A percentile compares a stretch with the other conserved stretches of the same genome.
Conservation (phyloP, 2,329 filamentous ascomycete species). For the Eutypa lata region DNA sequence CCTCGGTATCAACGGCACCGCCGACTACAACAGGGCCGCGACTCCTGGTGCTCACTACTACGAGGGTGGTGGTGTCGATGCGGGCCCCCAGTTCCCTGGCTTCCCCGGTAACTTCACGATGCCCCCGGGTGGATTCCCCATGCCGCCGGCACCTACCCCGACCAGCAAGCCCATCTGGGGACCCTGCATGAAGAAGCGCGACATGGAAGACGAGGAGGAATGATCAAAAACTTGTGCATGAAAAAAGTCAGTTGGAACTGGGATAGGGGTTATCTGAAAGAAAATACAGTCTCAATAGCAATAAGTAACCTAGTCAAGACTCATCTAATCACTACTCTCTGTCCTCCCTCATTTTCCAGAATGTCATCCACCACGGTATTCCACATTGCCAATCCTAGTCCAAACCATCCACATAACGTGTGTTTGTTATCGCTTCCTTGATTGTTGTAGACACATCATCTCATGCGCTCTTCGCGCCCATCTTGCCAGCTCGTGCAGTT, state of each 20-base stretch:
- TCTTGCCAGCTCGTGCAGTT: slow-evolving; percentile 59
- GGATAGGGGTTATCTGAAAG: not conserved
- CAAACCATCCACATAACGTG: not conserved
- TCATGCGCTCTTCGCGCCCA: slow-evolving; percentile 45
- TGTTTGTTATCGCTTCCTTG: not conserved
- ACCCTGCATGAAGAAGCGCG: slow-evolving; percentile 20
- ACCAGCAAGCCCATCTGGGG: slow-evolving; percentile 15
- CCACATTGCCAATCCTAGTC: not conserved
- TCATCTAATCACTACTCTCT: no score
- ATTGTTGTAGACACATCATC: slow-evolving; percentile 5
- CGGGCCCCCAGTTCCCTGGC: slow-evolving; percentile 6
- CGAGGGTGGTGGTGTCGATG: slow-evolving; percentile 18
- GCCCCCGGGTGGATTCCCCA: slow-evolving; percentile 11
- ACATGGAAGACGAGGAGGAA: not conserved
- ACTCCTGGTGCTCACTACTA: slow-evolving; percentile 18
- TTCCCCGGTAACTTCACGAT: slow-evolving; percentile 9
- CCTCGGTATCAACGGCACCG: slow-evolving; percentile 41
- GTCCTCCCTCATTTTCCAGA: not conserved
- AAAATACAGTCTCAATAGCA: not conserved
- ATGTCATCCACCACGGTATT: not conserved
- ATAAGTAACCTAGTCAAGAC: not conserved
- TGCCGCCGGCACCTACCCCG: slow-evolving; percentile 7
- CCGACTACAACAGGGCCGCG: slow-evolving; percentile 18
- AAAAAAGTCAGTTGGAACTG: no score
- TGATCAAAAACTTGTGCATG: not conserved